These are phyloP conservation scores for Fusarium abutilonis DNA, from an alignment of 2,329 filamentous ascomycete species.

Conservation along the genomic window DNA sequence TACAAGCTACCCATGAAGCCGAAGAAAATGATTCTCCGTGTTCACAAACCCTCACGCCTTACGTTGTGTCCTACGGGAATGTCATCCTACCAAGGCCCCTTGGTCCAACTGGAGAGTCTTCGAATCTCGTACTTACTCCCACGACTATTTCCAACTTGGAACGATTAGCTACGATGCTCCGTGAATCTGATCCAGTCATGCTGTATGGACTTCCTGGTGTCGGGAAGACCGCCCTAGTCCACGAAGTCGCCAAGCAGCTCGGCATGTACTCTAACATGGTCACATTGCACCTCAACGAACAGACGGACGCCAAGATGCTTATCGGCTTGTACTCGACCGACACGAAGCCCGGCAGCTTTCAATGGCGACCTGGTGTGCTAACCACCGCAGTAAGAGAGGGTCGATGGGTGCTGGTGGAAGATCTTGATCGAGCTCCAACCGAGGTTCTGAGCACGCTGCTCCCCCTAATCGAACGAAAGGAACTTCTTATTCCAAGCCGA, in stretches of 20 bases:
- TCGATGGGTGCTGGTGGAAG: conserved; percentile 96
- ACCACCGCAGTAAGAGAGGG: conserved; percentile 95
- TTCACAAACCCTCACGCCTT: conserved; percentile 63
- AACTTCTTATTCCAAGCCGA: conserved; percentile 87
- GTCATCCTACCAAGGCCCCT: conserved; percentile 73
- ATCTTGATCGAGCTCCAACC: conserved; percentile 92
- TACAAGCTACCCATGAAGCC: conserved; percentile 41
- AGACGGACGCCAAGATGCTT: conserved; percentile 96
- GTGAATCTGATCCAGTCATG: conserved; percentile 75
- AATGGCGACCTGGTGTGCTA: conserved; percentile 90
- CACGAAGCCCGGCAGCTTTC: conserved; percentile 85
- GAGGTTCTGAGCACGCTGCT: conserved; percentile 94
- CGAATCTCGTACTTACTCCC: conserved; percentile 71
- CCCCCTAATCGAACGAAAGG: conserved; percentile 90
- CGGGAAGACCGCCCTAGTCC: conserved; percentile 88
- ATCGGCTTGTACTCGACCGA: conserved; percentile 94
- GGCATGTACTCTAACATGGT: conserved; percentile 85
- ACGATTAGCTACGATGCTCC: conserved; percentile 73
- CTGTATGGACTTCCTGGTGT: conserved; percentile 85
- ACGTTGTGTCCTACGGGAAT: conserved; percentile 72
- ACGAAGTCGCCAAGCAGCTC: conserved; percentile 82
- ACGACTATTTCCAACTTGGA: conserved; percentile 80
- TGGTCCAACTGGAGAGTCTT: conserved; percentile 57
- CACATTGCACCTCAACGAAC: conserved; percentile 95
- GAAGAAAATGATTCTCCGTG: conserved; percentile 20